Base-by-base conservation (phyloP, 2,329 filamentous ascomycete genomes). In the Cryphonectria nitschkei region DNA sequence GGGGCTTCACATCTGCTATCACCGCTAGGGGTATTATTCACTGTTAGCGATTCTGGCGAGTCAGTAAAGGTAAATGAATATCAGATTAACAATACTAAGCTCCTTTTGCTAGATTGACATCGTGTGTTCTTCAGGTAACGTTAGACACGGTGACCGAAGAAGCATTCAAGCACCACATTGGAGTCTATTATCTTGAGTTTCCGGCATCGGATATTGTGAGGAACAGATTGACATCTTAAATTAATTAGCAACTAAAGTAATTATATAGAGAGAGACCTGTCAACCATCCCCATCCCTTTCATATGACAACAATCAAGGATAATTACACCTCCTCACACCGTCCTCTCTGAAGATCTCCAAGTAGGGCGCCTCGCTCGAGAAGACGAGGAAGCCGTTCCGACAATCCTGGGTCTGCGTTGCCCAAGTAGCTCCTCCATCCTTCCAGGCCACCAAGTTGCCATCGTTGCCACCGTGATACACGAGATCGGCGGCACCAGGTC, bases 401-500 rank as follows among this genome's bases (percentile, higher is more conserved):
- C 37, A 39, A 7, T 64, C 37, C 61, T 64, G 46, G 9, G 61
- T 64, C 2, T 29, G 13, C 11, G 61, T 41, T 6, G 8, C 19
- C 61, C 61, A 64, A 9, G 41, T 64, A 3, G 37, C 19, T 11
- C 37, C 34, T 14, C 37, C 37, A 3, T 26, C 46, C 34, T 64
- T 64, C 61, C 39, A 64, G 32, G 61, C 61, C 39, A 64, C 61
- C 61, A 64, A 9, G 13, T 64, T 64, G 37, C 61, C 61, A 9
- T 64, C 61, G 14, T 26, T 64, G 37, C 41, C 61, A 29, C 61
- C n/a, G 39, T 64, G 61, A 11, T 29, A 64, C 11, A 41, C 4
- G 39, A 64, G n/a, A 2, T 43, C 37, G 39, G 37, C 61, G 14
- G 54, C 34, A 46, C 61, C 61, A 43, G 61, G 61, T 13, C 37